Evolutionary conservation across 2,329 filamentous ascomycete species (phyloP).

Genomic region (Trichoderma koningii): DNA sequence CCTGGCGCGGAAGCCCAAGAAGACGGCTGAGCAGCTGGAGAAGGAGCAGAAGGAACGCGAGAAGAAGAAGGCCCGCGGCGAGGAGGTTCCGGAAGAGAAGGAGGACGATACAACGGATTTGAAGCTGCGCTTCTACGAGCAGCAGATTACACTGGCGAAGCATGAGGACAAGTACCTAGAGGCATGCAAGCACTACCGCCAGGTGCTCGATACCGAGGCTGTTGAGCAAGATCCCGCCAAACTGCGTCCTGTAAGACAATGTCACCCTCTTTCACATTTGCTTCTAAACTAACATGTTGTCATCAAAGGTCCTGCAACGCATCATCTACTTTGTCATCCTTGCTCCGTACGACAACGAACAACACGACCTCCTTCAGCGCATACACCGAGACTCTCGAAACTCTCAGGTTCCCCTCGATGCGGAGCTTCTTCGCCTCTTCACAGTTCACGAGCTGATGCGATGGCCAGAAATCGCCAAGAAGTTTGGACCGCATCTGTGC

Average conservation of each 20-base stretch:
- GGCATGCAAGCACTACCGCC: conserved; percentile 96
- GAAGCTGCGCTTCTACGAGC: conserved; percentile 95
- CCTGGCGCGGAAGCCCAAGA: conserved; percentile 86
- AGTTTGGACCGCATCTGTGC: conserved; percentile 86
- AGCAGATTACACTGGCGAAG: conserved; percentile 93
- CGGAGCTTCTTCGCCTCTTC: conserved; percentile 88
- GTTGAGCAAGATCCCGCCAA: conserved; percentile 88
- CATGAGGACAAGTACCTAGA: conserved; percentile 97
- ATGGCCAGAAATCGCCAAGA: conserved; percentile 89
- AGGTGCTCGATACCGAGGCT: conserved; percentile 93
- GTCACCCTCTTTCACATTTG: neutral
- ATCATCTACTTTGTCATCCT: conserved; percentile 98
- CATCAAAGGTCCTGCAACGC: conserved; percentile 74
- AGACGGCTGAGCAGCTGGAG: conserved; percentile 83
- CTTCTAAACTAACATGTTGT: conserved; percentile 21
- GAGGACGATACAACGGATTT: conserved; percentile 93
- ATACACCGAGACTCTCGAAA: conserved; percentile 85
- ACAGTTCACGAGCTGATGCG: conserved; percentile 97
- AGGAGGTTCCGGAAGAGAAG: conserved; percentile 75
- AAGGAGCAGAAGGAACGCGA: conserved; percentile 88
- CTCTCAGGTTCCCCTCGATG: conserved; percentile 73
- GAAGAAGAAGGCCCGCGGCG: conserved; percentile 77
- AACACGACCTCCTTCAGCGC: conserved; percentile 94
- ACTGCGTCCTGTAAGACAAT: conserved; percentile 72
- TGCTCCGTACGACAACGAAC: conserved; percentile 96